Percentiles rank a stretch among this genome's conserved stretches.
Evolutionary conservation across 805 yeast genomes (phyloP).

Genomic region (Wickerhamomyces pijperi): DNA sequence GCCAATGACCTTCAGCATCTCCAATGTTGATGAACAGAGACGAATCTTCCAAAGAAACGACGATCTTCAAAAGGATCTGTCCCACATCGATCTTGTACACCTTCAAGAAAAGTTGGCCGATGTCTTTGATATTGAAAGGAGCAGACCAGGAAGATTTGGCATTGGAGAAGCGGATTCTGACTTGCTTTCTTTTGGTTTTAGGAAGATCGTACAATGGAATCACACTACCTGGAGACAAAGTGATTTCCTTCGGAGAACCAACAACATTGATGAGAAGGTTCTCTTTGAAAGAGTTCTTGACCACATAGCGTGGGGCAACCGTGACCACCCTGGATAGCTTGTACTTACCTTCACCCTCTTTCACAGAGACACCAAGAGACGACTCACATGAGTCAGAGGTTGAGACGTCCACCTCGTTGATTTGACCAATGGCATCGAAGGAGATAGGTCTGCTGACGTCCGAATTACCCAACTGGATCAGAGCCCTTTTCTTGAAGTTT

Average conservation of each 20-base stretch:
- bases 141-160: constrained; percentile 68
- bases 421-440: constrained; percentile 85
- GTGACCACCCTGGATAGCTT: constrained; percentile 66
- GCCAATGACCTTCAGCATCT: constrained; percentile 78
- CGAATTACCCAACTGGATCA: constrained; percentile 56
- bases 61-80: constrained; percentile 61
- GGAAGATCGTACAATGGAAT: constrained; percentile 58
- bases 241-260: constrained; percentile 44
- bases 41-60: constrained; percentile 68
- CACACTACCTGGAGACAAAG: constrained; percentile 34
- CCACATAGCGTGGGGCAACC: constrained; percentile 71
- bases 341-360: constrained; percentile 82
- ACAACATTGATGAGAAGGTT: constrained; percentile 53
- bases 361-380: constrained; percentile 61
- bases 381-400: constrained; percentile 46
- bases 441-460: constrained; percentile 64
- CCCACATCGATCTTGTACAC: constrained; percentile 52
- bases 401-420: constrained; percentile 43
- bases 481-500: constrained; percentile 55
- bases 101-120: constrained; percentile 73
- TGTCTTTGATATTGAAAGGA: constrained; percentile 73
- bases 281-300: constrained; percentile 49
- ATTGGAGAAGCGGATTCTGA: constrained; percentile 48
- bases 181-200: constrained; percentile 43
- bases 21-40: constrained; percentile 67